Conservation (phyloP, 768 basidiomycete genomes). For the Coprinopsis marcescibilis region DNA sequence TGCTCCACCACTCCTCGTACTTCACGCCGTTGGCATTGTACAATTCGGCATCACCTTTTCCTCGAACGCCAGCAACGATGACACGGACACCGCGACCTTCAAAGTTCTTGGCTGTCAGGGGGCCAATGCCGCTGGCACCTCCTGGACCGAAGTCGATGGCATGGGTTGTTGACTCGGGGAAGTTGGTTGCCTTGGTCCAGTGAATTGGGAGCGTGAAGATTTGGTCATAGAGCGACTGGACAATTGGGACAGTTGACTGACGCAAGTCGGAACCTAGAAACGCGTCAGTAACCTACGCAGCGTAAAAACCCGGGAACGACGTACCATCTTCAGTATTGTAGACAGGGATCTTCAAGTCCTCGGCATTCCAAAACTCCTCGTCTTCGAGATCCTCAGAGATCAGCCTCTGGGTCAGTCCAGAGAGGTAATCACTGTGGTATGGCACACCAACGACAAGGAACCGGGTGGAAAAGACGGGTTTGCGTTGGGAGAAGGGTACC, state of each 20-base stretch:
- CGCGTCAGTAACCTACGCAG: slow-evolving; percentile 13
- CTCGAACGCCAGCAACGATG: slow-evolving; percentile 85
- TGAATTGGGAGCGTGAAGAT: slow-evolving; percentile 90
- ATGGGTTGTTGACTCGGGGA: slow-evolving; percentile 89
- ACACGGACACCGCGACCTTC: slow-evolving; percentile 92
- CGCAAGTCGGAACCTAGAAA: slow-evolving; percentile 80
- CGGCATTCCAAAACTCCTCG: slow-evolving; percentile 70
- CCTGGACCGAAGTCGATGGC: slow-evolving; percentile 97
- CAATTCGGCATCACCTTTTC: slow-evolving; percentile 83
- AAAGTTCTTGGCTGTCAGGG: slow-evolving; percentile 82
- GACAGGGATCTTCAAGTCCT: slow-evolving; percentile 76
- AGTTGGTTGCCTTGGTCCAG: slow-evolving; percentile 86
- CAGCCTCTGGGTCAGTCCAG: slow-evolving; percentile 68
- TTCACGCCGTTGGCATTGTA: slow-evolving; percentile 61
- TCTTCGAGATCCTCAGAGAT: slow-evolving; percentile 68
- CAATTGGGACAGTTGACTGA: slow-evolving; percentile 59
- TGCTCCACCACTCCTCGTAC: slow-evolving; percentile 87
- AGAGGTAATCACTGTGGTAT: slow-evolving; percentile 88
- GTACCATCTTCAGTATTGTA: slow-evolving; percentile 90
- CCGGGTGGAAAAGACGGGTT: slow-evolving; percentile 85
- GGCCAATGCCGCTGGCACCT: slow-evolving; percentile 88
- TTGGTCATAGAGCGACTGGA: slow-evolving; percentile 85
- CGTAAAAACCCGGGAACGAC: slow-evolving; percentile 9
- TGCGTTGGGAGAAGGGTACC: slow-evolving; percentile 88
- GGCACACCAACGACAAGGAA: slow-evolving; percentile 96